Evolutionary conservation across 345 rosid genomes (phyloP).

Genomic region (Passiflora organensis): DNA sequence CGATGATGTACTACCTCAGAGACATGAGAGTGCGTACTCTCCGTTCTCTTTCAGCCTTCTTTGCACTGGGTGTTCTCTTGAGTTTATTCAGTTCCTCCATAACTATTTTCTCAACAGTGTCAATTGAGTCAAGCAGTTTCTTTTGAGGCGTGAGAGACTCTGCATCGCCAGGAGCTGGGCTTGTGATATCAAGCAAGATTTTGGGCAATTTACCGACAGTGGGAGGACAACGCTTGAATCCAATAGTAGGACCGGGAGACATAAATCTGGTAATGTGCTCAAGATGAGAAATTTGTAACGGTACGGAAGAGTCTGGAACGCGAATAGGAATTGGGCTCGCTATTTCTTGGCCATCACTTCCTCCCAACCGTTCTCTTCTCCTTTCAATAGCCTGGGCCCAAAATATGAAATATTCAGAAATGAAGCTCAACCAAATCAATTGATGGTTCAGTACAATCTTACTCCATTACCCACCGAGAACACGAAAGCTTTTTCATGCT

Average conservation of each 20-base stretch:
- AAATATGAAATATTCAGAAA: not conserved
- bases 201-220: slow-evolving; percentile 48
- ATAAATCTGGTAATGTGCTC: slow-evolving; percentile 27
- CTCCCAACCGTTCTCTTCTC: slow-evolving; percentile 54
- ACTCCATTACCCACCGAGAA: not conserved
- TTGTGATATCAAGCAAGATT: slow-evolving; percentile 47
- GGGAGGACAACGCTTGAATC: slow-evolving; percentile 34
- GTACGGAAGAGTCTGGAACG: too few species aligned
- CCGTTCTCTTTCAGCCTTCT: slow-evolving; percentile 53
- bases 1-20: slow-evolving; percentile 39
- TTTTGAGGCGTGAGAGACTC: slow-evolving; percentile 82
- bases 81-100: slow-evolving; percentile 62
- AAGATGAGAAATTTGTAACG: slow-evolving; percentile 29
- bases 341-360: slow-evolving; percentile 35
- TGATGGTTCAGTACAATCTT: too few species aligned
- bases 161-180: slow-evolving; percentile 34
- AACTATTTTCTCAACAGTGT: slow-evolving; percentile 67
- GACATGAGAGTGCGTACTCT: slow-evolving; percentile 70
- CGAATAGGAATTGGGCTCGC: slow-evolving; percentile 36
- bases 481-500: too few species aligned
- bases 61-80: slow-evolving; percentile 67
- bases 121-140: slow-evolving; percentile 74
- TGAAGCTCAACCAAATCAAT: not conserved
- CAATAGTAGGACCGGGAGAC: slow-evolving; percentile 45
- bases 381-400: slow-evolving; percentile 66